These are phyloP conservation scores for Taphrina deformans DNA, from an alignment of 1,139 yeast species.

Conservation along the genomic window DNA sequence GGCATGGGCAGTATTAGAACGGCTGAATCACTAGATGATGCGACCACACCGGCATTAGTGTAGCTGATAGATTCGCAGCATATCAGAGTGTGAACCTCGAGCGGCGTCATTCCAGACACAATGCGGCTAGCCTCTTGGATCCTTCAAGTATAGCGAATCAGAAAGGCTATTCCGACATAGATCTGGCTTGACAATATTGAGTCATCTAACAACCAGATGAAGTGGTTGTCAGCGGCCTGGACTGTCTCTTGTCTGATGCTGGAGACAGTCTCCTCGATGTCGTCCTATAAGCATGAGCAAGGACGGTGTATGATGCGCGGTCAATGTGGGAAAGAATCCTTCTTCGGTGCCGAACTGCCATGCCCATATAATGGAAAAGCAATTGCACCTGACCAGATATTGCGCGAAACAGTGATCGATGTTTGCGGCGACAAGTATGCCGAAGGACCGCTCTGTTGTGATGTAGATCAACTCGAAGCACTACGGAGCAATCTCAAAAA, in stretches of 20 bases:
- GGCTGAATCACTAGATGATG: no score
- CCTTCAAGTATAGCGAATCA: not conserved
- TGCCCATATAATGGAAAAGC: conserved; percentile 64
- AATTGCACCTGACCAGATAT: conserved; percentile 50
- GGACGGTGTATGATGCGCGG: conserved; percentile 38
- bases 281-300: conserved; percentile 9
- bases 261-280: not conserved
- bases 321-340: conserved; percentile 72
- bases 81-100: no score
- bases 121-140: not conserved
- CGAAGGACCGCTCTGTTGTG: conserved; percentile 56
- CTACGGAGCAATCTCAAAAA: conserved; percentile 61
- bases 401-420: conserved; percentile 53
- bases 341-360: conserved; percentile 78
- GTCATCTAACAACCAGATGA: no score
- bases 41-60: no score
- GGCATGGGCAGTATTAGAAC: no score
- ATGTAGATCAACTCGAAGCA: conserved; percentile 50
- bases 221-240: no score
- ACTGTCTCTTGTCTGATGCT: not conserved
- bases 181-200: not conserved
- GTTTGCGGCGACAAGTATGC: conserved; percentile 75
- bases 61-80: no score
- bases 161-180: not conserved
- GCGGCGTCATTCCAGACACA: no score